A percentile compares a stretch with the other conserved stretches of the same genome.
Conservation (phyloP, 345 rosid genomes). For the Boechera retrofracta region DNA sequence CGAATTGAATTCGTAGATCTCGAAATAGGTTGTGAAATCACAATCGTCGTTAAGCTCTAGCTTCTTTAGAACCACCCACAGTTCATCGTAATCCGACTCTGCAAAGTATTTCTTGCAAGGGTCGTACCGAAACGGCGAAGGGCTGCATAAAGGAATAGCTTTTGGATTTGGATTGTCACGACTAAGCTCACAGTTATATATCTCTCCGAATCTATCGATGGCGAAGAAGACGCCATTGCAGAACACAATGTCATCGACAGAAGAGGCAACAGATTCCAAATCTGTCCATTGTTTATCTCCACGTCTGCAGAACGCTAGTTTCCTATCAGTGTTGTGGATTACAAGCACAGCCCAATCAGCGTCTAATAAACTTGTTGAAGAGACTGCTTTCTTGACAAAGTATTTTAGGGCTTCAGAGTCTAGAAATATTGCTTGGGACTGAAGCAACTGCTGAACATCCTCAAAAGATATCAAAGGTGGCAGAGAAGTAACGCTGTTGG, state of each 20-base stretch:
- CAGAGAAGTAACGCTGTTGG: conserved; percentile 12
- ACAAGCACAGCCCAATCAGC: conserved; percentile 35
- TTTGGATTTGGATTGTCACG: conserved; percentile 18
- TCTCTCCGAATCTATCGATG: conserved; percentile 19
- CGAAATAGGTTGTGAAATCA: conserved; percentile 29
- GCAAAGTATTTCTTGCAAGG: conserved; percentile 40
- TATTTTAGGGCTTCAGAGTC: conserved; percentile 25
- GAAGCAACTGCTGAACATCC: conserved; percentile 34
- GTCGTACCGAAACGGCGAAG: conserved; percentile 29
- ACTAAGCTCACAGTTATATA: conserved; percentile 22
- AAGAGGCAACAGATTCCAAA: conserved; percentile 13
- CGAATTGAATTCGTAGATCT: conserved; percentile 24
- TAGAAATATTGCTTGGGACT: conserved; percentile 16
- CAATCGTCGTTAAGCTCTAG: conserved; percentile 34
- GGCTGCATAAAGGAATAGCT: conserved; percentile 6
- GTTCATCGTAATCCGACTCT: conserved; percentile 15
- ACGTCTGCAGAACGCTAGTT: conserved; percentile 40
- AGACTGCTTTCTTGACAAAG: conserved; percentile 35
- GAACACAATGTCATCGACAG: conserved; percentile 37
- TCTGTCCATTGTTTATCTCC: conserved; percentile 40
- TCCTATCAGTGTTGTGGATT: conserved; percentile 23
- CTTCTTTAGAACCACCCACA: conserved; percentile 36
- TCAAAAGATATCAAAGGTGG: conserved; percentile 34
- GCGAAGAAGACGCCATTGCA: conserved; percentile 37
- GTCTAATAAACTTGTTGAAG: conserved; percentile 25